These are phyloP conservation scores for Candida sp. DNA, from an alignment of 1,139 yeast genomes.

Conservation along the genomic window DNA sequence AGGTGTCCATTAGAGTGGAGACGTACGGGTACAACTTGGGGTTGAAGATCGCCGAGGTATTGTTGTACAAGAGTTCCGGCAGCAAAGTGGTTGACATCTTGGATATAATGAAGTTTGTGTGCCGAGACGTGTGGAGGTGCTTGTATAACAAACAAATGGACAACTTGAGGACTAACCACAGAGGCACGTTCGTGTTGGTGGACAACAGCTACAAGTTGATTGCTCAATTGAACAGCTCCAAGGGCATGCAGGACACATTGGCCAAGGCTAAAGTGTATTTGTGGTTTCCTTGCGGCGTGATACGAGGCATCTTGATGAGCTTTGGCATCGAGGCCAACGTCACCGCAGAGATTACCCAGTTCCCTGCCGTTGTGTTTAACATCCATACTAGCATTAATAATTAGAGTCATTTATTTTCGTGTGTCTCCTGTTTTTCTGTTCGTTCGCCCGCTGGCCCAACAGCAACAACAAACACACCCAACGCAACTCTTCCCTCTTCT, in stretches of 20 bases:
- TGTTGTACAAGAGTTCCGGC: conserved; percentile 58
- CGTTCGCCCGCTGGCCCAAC: too few species aligned
- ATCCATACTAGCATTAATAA: conserved; percentile 57
- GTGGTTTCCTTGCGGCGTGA: conserved; percentile 85
- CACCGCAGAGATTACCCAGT: conserved; percentile 64
- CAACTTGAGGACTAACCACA: conserved; percentile 88
- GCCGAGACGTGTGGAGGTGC: conserved; percentile 89
- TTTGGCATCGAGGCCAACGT: conserved; percentile 73
- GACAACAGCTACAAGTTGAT: conserved; percentile 68
- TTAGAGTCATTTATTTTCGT: conserved; percentile 2
- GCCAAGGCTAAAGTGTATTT: conserved; percentile 58
- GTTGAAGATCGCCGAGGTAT: conserved; percentile 68
- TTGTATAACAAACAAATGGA: conserved; percentile 89
- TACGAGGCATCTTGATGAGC: conserved; percentile 76
- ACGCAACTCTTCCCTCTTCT: too few species aligned
- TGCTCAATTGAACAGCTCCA: conserved; percentile 55
- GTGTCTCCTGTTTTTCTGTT: too few species aligned
- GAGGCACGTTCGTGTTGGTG: conserved; percentile 82
- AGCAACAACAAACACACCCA: too few species aligned
- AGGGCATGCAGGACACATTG: conserved; percentile 51
- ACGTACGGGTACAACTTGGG: conserved; percentile 80
- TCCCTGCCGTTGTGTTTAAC: conserved; percentile 74
- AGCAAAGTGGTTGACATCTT: conserved; percentile 61
- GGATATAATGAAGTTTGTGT: conserved; percentile 88
- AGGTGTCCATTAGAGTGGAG: conserved; percentile 64